phyloP scores from a whole-genome alignment of 2,329 filamentous ascomycete genomes.

The Penicillium griseofulvum region DNA sequence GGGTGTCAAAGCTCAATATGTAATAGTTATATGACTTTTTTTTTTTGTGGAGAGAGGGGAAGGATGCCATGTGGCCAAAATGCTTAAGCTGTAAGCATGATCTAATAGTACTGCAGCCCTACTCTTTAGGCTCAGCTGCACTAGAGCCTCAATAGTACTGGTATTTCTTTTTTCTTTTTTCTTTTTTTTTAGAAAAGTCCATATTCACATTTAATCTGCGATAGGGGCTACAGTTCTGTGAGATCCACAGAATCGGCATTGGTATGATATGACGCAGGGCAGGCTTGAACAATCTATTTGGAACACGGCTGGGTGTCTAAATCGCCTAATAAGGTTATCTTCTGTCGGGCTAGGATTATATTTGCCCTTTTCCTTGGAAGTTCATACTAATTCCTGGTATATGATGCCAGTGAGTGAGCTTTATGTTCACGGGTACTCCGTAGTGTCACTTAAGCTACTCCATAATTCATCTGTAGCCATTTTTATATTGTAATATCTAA shows the following conservation, averaged over 20 bases:
- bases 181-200: background rate
- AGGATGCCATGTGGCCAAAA: conserved; percentile 1
- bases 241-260: background rate
- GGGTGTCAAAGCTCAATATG: conserved; percentile 2
- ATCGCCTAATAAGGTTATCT: background rate
- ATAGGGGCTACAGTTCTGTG: background rate
- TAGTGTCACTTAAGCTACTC: no score
- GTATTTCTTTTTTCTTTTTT: background rate
- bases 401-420: background rate
- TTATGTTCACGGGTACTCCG: no score
- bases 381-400: background rate
- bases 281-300: background rate
- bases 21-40: background rate
- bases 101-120: background rate
- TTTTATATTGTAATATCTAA: no score
- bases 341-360: background rate
- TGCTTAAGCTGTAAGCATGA: background rate
- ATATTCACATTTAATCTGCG: background rate
- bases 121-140: background rate
- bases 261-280: background rate
- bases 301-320: background rate
- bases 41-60: background rate
- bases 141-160: background rate
- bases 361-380: no score
- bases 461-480: background rate